A percentile compares a stretch with the other conserved stretches of the same genome.
Evolutionary conservation across 2,329 filamentous ascomycete species (phyloP).

Genomic region (Fusarium pseudoanthophilum): DNA sequence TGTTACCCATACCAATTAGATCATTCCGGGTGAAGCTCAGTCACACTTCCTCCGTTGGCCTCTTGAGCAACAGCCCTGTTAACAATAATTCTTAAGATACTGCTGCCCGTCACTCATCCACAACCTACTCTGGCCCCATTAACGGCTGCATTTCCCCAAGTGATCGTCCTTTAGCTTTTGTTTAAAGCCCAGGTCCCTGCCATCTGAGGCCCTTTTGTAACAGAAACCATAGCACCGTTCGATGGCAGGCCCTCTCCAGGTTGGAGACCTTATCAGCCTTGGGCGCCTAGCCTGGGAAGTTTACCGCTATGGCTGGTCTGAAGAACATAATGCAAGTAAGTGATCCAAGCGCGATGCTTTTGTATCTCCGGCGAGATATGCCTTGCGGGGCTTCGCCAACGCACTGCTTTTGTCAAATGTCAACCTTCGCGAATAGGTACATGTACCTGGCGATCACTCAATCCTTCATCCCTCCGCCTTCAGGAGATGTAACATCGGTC

Average conservation of each 20-base stretch:
- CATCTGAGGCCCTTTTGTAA: constrained; percentile 1
- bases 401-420: background rate
- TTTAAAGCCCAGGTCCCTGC: background rate
- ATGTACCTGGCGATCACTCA: background rate
- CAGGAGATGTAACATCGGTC: background rate
- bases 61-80: constrained; percentile 3
- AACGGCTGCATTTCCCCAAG: background rate
- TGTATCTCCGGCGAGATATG: constrained; percentile 5
- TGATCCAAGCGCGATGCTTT: constrained; percentile 12
- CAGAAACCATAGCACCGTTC: constrained; percentile 9
- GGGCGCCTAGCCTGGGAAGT: constrained; percentile 49
- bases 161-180: background rate
- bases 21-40: background rate
- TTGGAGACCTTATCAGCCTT: constrained; percentile 49
- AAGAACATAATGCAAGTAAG: constrained; percentile 50
- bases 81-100: constrained; percentile 19
- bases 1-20: constrained; percentile 13
- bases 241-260: constrained; percentile 44
- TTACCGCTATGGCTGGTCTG: constrained; percentile 47
- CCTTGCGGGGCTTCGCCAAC: constrained; percentile 31
- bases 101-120: constrained; percentile 2
- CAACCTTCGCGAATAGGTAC: constrained; percentile 1
- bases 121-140: constrained; percentile 1
- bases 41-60: constrained; percentile 1
- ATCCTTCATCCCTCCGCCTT: background rate